Evolutionary conservation across 305 asterid species (phyloP), one percentile per base, ranked within the genome.

Genomic region (Striga hermonthica): DNA sequence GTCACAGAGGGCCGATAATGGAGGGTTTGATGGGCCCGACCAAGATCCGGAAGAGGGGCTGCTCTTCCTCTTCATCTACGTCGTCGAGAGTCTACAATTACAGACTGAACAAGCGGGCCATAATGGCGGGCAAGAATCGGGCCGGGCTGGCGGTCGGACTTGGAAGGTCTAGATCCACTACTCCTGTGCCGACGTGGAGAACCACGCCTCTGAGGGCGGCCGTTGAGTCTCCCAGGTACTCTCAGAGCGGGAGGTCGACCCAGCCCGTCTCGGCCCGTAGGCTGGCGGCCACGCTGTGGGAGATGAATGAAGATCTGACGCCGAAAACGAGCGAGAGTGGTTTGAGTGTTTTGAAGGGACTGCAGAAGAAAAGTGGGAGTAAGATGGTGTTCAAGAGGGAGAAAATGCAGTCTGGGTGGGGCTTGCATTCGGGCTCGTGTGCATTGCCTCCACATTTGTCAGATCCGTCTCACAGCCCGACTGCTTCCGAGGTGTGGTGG

Each of bases 281-380:
- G 69, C 83, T 92, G 11, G 98, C 96, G 1, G 98, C 98, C 60
- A 86, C 95, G 1, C 72, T 92, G 38, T 92, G 98, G 98, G 96
- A 85, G 60, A 87, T 89, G 96, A 87, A 87, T 64, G 98, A 82
- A 79, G 77, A 81, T 79, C 95, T 90, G 58, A 80, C 97, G 12
- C 95, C 95, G 15, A 80, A 63, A 69, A 36, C 72, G 79, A 74
- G 78, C 31, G 92, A 81, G 78, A 69, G 56, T 10, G 48, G 78
- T 39, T 47, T 66, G 76, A 82, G 66, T 47, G 60, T 63, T 66
- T 74, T 70, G 78, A 75, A 66, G 77, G 69, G 70, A 63, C 62
- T 67, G 63, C 72, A 74, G 66, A 82, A 74, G 76, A 79, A 53
- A 70, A 68, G 38, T 58, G 70, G 75, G 10, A 66, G 70, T 45